Conservation (phyloP, 73 alveolate genomes). For the Paramecium sonneborni region DNA sequence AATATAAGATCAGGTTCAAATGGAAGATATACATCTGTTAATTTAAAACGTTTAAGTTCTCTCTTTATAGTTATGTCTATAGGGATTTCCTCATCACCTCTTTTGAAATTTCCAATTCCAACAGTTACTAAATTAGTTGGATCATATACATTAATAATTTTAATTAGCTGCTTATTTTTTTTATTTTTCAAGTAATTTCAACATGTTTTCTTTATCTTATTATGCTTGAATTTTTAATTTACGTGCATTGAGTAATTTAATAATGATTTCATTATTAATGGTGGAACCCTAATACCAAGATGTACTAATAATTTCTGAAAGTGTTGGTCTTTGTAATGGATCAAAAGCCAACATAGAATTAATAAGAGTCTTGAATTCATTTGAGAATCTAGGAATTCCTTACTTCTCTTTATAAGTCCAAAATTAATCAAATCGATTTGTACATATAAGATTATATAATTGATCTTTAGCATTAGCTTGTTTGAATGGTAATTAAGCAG, state of each 20-base stretch:
- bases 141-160: neutral
- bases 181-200: neutral
- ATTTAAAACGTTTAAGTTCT: neutral
- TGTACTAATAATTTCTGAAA: slow-evolving; percentile 16
- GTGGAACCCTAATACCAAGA: slow-evolving; percentile 22
- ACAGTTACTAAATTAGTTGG: neutral
- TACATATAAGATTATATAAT: slow-evolving; percentile 31
- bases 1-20: neutral
- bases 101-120: slow-evolving; percentile 50
- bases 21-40: neutral
- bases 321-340: slow-evolving; percentile 34
- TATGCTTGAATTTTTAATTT: slow-evolving; percentile 37
- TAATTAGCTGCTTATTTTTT: neutral
- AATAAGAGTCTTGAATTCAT: neutral
- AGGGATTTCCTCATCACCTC: slow-evolving; percentile 9
- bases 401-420: slow-evolving; percentile 26
- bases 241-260: neutral
- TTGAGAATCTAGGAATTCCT: neutral
- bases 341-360: slow-evolving; percentile 35
- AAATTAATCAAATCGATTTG: slow-evolving; percentile 45
- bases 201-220: neutral
- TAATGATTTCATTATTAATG: neutral
- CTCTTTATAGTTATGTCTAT: neutral
- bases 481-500: slow-evolving; percentile 60
- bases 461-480: slow-evolving; percentile 30